Evolutionary conservation across 2,329 filamentous ascomycete species (phyloP).

Genomic region (Claviceps quebecensis): DNA sequence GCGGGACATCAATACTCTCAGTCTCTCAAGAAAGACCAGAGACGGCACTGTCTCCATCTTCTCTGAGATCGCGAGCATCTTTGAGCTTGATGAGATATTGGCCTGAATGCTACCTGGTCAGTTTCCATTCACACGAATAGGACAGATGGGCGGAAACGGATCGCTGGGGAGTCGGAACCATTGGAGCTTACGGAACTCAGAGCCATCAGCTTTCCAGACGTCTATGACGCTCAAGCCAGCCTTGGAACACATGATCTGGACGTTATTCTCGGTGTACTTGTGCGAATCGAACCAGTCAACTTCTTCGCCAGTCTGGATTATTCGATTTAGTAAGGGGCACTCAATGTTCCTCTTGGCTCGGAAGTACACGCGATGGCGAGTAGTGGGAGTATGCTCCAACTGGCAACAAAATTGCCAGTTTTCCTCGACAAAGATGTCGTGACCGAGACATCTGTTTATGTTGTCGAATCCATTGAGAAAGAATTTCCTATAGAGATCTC

Average conservation of each 20-base stretch:
- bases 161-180: not conserved
- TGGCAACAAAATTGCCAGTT: slow-evolving; percentile 26
- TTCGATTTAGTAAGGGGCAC: slow-evolving; percentile 12
- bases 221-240: slow-evolving; percentile 22
- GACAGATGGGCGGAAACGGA: not conserved
- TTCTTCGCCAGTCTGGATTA: slow-evolving; percentile 19
- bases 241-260: slow-evolving; percentile 25
- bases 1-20: not conserved
- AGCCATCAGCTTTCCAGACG: slow-evolving; percentile 22
- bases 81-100: slow-evolving; percentile 24
- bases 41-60: slow-evolving; percentile 25
- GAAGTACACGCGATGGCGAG: slow-evolving; percentile 27
- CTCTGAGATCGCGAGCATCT: slow-evolving; percentile 14
- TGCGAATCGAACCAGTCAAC: slow-evolving; percentile 31
- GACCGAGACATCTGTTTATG: slow-evolving; percentile 21
- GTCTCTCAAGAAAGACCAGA: slow-evolving; percentile 13
- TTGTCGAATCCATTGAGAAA: slow-evolving; percentile 26
- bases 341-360: slow-evolving; percentile 20
- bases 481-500: slow-evolving; percentile 22
- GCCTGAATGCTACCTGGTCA: slow-evolving; percentile 13
- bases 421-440: slow-evolving; percentile 20
- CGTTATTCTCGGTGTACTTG: slow-evolving; percentile 23
- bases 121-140: slow-evolving; percentile 4
- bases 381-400: slow-evolving; percentile 21
- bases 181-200: slow-evolving; percentile 23